Base-by-base conservation (phyloP, 108 stramenopile species). In the Mediolabrus comicus region DNA sequence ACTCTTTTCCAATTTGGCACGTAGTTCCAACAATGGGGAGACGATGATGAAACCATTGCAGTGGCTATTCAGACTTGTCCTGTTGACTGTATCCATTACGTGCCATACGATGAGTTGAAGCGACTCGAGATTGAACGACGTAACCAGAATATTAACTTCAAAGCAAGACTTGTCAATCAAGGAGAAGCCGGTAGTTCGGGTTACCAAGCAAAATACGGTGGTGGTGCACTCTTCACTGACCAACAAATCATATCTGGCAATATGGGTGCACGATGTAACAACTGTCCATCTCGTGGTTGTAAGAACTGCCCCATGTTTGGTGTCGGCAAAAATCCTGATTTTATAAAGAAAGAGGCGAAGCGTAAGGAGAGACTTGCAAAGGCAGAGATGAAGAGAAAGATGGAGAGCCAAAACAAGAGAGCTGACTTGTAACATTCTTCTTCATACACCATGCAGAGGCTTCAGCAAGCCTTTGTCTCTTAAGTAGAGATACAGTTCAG, bases 11-110 rank as follows among this genome's bases (percentile, higher is more conserved):
- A 31, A 95, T 95, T 10, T 80, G 96, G 26, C n/a, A n/a, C n/a
- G n/a, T 94, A 96, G 2, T 96, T 92, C 77, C 79, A 85, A 30
- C 96, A 97, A 66, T 92, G 94, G 87, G 91, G 94, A n/a, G 96
- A 97, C 71, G 89, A 90, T 49, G 87, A 90, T 27, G 88, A 91
- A 67, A 89, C 89, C 1, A 89, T 96, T 64, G 68, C 79, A 58
- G 65, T 89, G 31, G 96, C 96, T 27, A 92, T 96, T 60, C 82
- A 90, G 69, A 95, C 94, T 11, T 97, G 96, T 74, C 95, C 94
- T 16, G 96, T 97, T 1, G 92, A 96, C 70, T 97, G 96, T 77
- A 97, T 96, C 38, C 94, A 96, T 62, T 94, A 92, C 74, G 88
- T 97, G 8, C 81, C 86, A 9, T 96, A 84, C 35, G 94, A 92